Percentiles rank a stretch among this genome's conserved stretches.
Evolutionary conservation across 352 stramenopile genomes (phyloP).

Genomic region (Pythium phragmiticola): DNA sequence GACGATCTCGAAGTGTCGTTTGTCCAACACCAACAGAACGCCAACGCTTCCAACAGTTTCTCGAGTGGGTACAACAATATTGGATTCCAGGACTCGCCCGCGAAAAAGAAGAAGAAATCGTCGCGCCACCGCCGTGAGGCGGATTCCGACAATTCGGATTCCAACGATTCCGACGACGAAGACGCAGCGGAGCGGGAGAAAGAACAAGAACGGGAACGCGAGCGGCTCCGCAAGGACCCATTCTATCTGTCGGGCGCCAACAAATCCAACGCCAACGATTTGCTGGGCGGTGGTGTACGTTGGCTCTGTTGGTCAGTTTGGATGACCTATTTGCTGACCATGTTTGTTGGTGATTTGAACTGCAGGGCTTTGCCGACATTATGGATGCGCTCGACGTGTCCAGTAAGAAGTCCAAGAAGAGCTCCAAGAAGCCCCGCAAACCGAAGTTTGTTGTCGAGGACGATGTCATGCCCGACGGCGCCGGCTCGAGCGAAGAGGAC

Average conservation of each 20-base stretch:
- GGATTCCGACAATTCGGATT: conserved; percentile 30
- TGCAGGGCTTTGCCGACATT: conserved; percentile 56
- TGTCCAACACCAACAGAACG: conserved; percentile 41
- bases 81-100: conserved; percentile 12
- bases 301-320: background rate
- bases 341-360: background rate
- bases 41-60: background rate
- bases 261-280: conserved; percentile 33
- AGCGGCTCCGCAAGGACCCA: conserved; percentile 69
- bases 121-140: conserved; percentile 42
- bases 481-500: conserved; percentile 70
- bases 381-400: conserved; percentile 70
- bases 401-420: conserved; percentile 53
- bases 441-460: conserved; percentile 66
- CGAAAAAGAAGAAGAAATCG: conserved; percentile 30
- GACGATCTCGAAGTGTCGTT: conserved; percentile 85
- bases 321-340: conserved; percentile 3
- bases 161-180: conserved; percentile 18
- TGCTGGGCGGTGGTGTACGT: conserved; percentile 34
- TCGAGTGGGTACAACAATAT: conserved; percentile 24
- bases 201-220: conserved; percentile 41
- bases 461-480: conserved; percentile 78
- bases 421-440: conserved; percentile 35
- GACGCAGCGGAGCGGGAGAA: conserved; percentile 3
- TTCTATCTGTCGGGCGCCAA: conserved; percentile 77